These are phyloP conservation scores for Lentinula edodes DNA, from an alignment of 768 basidiomycete genomes.

Conservation along the genomic window DNA sequence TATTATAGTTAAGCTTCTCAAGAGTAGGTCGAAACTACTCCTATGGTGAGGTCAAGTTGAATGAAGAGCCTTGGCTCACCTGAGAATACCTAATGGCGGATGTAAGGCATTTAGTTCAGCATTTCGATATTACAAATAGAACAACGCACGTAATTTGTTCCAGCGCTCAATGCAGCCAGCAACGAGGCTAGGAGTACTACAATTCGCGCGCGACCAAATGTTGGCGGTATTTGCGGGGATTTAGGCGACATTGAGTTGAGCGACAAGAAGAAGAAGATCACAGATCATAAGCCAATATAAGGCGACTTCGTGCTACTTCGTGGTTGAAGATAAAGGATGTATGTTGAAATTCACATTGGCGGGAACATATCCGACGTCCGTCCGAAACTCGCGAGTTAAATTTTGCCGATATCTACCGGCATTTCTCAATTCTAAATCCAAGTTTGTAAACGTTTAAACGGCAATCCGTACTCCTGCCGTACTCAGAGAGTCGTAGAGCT, in stretches of 20 bases:
- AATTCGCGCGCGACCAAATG: constrained; percentile 15
- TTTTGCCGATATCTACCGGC: neutral
- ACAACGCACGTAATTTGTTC: constrained; percentile 9
- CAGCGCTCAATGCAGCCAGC: constrained; percentile 5
- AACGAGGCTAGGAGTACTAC: constrained; percentile 10
- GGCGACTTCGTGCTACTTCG: neutral
- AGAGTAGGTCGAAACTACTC: neutral
- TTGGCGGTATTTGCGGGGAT: neutral
- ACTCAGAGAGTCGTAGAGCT: too few species aligned
- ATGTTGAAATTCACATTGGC: neutral
- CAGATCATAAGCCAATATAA: neutral
- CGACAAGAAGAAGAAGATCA: neutral
- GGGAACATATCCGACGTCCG: neutral
- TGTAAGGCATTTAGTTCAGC: neutral
- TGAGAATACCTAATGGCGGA: constrained; percentile 4
- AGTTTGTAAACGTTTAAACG: too few species aligned
- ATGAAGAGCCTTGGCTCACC: neutral
- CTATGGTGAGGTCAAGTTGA: neutral
- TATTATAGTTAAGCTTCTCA: neutral
- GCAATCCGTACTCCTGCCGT: too few species aligned
- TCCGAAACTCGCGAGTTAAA: neutral
- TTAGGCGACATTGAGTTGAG: neutral
- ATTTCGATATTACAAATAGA: neutral
- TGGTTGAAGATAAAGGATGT: neutral
- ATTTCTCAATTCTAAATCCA: neutral